These are phyloP conservation scores for Leccinum uliginosum DNA, from an alignment of 768 basidiomycete genomes.

Conservation along the genomic window DNA sequence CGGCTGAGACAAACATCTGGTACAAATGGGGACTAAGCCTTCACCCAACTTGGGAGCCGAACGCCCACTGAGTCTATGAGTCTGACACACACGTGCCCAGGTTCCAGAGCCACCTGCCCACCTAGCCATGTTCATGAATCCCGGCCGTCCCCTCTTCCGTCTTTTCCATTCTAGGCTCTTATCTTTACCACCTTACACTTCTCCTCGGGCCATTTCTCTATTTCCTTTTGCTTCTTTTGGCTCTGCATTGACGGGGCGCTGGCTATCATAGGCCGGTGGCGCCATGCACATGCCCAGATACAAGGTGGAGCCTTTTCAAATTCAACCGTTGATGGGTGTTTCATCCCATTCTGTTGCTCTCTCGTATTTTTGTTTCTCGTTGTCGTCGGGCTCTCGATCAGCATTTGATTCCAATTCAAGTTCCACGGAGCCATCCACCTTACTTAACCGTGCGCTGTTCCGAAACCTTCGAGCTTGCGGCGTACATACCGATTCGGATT, in stretches of 20 bases:
- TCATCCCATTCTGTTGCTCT: background rate
- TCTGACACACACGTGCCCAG: background rate
- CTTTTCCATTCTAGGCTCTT: background rate
- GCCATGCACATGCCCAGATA: background rate
- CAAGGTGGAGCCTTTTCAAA: slow-evolving; percentile 27
- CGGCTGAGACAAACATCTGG: background rate
- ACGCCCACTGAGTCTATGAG: background rate
- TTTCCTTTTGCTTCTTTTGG: background rate
- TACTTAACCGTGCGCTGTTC: background rate
- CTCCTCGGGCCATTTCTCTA: background rate
- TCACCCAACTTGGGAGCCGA: background rate
- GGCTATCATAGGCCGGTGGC: background rate
- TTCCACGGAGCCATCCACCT: background rate
- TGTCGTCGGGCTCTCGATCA: background rate
- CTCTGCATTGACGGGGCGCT: background rate
- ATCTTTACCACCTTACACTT: too few relatives aligned
- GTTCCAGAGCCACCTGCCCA: background rate
- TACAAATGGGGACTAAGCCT: background rate
- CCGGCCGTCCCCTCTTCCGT: background rate
- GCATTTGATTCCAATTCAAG: background rate
- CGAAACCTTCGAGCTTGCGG: background rate
- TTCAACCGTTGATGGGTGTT: slow-evolving; percentile 1
- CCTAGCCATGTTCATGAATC: background rate
- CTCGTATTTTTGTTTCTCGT: background rate
- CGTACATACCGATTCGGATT: background rate